Percentiles rank a stretch among this genome's conserved stretches.
Conservation (phyloP, 768 basidiomycete species). For the Hysterangium stoloniferum region DNA sequence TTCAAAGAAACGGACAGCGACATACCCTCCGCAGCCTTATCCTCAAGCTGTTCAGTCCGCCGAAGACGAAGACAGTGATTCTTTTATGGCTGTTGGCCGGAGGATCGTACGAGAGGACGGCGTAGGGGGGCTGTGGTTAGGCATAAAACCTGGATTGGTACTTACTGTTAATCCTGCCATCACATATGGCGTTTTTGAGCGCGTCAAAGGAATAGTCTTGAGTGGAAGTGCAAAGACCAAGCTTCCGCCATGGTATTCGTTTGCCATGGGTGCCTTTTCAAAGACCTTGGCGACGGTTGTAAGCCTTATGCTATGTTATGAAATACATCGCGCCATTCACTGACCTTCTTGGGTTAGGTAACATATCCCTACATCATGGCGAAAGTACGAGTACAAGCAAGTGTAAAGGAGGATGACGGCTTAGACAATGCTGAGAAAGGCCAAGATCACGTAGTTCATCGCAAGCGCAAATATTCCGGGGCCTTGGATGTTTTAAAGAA, state of each 20-base stretch:
- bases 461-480: slow-evolving; percentile 46
- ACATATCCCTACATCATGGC: slow-evolving; percentile 96
- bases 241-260: slow-evolving; percentile 70
- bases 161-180: slow-evolving; percentile 96
- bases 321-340: neutral
- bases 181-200: slow-evolving; percentile 92
- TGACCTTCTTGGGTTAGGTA: slow-evolving; percentile 40
- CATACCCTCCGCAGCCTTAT: neutral
- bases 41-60: neutral
- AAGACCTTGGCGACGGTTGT: slow-evolving; percentile 96
- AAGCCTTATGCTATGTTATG: slow-evolving; percentile 21
- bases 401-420: slow-evolving; percentile 40
- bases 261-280: slow-evolving; percentile 83
- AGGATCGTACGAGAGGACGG: slow-evolving; percentile 91
- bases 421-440: slow-evolving; percentile 38
- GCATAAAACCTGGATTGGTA: slow-evolving; percentile 87
- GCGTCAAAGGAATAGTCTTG: slow-evolving; percentile 71
- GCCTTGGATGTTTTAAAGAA: slow-evolving; percentile 69
- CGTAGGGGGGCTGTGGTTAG: slow-evolving; percentile 83
- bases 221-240: slow-evolving; percentile 42
- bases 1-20: neutral
- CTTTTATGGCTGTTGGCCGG: slow-evolving; percentile 69
- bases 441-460: slow-evolving; percentile 26
- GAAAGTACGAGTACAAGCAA: slow-evolving; percentile 92
- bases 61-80: slow-evolving; percentile 41